These are phyloP conservation scores for Cytospora piceae DNA, from an alignment of 2,329 filamentous ascomycete species.

Conservation along the genomic window DNA sequence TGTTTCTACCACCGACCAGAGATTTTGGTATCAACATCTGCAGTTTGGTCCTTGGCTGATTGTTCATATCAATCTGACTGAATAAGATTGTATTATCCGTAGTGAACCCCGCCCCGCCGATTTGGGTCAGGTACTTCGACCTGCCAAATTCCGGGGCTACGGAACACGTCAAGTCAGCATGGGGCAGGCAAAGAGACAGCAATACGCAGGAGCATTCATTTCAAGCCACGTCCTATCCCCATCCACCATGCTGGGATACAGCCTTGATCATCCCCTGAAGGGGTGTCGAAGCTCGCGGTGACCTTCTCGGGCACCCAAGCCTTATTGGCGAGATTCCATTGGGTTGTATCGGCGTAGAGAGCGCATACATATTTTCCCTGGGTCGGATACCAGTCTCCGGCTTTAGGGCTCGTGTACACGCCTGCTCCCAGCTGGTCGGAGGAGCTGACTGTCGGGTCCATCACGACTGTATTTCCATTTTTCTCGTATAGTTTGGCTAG, in stretches of 20 bases:
- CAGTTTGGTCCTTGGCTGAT: too few relatives aligned
- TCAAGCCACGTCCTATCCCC: too few relatives aligned
- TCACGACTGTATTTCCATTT: neutral
- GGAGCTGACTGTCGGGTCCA: neutral
- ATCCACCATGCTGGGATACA: conserved; percentile 2
- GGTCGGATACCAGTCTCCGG: conserved; percentile 9
- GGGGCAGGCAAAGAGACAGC: too few relatives aligned
- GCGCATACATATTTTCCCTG: conserved; percentile 13
- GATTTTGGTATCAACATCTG: neutral
- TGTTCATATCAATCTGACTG: too few relatives aligned
- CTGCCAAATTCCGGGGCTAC: too few relatives aligned
- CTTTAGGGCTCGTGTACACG: conserved; percentile 12
- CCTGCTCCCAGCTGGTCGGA: conserved; percentile 10
- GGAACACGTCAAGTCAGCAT: too few relatives aligned
- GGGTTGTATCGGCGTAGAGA: conserved; percentile 8
- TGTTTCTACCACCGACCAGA: conserved; percentile 5
- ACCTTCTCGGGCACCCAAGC: conserved; percentile 11
- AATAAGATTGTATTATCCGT: too few relatives aligned
- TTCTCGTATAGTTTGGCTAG: too few relatives aligned
- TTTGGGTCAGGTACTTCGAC: too few relatives aligned
- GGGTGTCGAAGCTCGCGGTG: neutral
- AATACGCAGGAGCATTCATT: too few relatives aligned
- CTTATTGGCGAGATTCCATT: conserved; percentile 15
- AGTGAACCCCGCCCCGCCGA: too few relatives aligned
- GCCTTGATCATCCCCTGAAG: conserved; percentile 4